phyloP scores from a whole-genome alignment of 176 grass and related monocot genomes.

The Eleusine coracana region DNA sequence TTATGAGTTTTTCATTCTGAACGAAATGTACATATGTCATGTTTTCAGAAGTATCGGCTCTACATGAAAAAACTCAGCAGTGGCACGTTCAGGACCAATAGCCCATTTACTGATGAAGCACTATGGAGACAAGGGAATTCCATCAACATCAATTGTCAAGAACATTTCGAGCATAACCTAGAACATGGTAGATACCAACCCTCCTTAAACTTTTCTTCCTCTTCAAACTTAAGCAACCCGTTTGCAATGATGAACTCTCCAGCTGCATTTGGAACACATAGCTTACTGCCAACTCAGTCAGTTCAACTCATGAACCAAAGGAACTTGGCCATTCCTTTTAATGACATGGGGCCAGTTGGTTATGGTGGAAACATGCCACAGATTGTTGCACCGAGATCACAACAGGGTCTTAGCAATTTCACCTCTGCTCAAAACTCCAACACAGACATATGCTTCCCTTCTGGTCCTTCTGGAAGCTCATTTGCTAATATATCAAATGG shows the following conservation, averaged over 20 bases:
- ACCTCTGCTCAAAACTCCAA: constrained; percentile 2
- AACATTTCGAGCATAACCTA: constrained; percentile 35
- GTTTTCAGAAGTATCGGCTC: constrained; percentile 68
- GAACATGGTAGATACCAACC: constrained; percentile 19
- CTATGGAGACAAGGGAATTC: not conserved
- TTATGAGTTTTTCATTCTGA: not conserved
- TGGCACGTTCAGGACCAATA: not conserved
- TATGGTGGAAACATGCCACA: constrained; percentile 8
- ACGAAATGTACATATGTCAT: not conserved
- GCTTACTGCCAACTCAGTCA: constrained; percentile 26
- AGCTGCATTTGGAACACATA: constrained; percentile 9
- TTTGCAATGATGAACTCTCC: constrained; percentile 23
- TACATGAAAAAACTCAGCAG: constrained; percentile 45
- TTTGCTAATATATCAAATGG: not conserved
- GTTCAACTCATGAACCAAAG: constrained; percentile 11
- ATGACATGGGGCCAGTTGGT: not conserved
- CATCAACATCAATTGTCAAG: constrained; percentile 22
- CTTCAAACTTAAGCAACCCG: not conserved
- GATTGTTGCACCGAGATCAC: not conserved
- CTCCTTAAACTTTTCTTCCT: not conserved
- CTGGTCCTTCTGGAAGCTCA: not conserved
- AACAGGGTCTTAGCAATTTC: not conserved
- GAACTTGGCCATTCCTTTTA: not conserved
- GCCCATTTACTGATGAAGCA: not conserved
- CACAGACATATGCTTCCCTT: not conserved